These are phyloP conservation scores for Sporothrix schenckii DNA, from an alignment of 2,329 filamentous ascomycete genomes.

Conservation along the genomic window DNA sequence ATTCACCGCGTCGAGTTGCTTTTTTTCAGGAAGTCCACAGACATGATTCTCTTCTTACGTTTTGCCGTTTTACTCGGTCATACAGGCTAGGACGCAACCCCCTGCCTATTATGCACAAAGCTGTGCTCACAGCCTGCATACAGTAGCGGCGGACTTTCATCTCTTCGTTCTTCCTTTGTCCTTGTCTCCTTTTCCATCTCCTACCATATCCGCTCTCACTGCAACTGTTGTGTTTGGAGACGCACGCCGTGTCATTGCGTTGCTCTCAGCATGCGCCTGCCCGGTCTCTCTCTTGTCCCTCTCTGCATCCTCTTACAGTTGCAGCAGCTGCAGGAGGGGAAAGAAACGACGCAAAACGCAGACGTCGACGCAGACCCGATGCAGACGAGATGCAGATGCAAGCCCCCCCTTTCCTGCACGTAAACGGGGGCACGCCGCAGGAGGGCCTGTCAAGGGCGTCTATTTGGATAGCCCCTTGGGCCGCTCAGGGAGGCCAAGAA, in stretches of 20 bases:
- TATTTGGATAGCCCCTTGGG: not conserved
- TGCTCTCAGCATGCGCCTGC: slow-evolving; percentile 31
- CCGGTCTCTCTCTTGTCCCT: not conserved
- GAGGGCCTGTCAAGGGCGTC: not conserved
- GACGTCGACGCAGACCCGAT: not conserved
- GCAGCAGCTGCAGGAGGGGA: slow-evolving; percentile 5
- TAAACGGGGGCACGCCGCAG: slow-evolving; percentile 14
- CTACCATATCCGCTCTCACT: not conserved
- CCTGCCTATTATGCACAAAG: not conserved
- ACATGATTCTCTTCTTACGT: too few species aligned
- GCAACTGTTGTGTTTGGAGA: slow-evolving; percentile 7
- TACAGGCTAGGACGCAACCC: too few species aligned
- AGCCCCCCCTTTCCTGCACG: slow-evolving; percentile 20
- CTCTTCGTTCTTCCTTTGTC: too few species aligned
- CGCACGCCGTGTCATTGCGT: slow-evolving; percentile 32
- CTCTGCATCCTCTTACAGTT: not conserved
- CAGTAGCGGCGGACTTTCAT: slow-evolving; percentile 8
- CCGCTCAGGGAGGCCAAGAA: not conserved
- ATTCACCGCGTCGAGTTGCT: not conserved
- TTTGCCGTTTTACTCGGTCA: not conserved
- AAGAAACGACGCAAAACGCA: not conserved
- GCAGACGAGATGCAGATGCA: slow-evolving; percentile 23
- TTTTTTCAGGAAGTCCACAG: not conserved
- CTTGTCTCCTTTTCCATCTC: not conserved
- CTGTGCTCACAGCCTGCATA: slow-evolving; percentile 21